phyloP scores from a whole-genome alignment of 495 filamentous ascomycete genomes.

The Immersiella caudata region DNA sequence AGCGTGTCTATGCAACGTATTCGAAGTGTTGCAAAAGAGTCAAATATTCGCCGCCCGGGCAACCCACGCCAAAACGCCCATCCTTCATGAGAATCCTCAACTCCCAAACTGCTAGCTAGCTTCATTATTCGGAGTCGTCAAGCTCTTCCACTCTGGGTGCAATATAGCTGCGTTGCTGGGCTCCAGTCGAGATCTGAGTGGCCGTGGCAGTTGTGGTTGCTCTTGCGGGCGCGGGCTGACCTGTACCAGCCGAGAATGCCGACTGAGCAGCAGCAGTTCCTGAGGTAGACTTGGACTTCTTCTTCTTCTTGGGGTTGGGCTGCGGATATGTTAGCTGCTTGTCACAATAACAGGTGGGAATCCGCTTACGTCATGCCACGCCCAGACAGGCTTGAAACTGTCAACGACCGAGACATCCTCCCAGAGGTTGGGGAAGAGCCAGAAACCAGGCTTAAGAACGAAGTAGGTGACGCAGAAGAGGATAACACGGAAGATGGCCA shows the following conservation, averaged over 20 bases:
- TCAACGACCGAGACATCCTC: conserved; percentile 99
- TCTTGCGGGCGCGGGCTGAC: conserved; percentile 58
- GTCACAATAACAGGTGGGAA: background rate
- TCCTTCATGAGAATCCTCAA: conserved; percentile 1
- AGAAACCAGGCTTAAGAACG: conserved; percentile 79
- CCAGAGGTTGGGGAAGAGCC: conserved; percentile 98
- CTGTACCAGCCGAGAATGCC: conserved; percentile 49
- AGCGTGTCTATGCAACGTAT: background rate
- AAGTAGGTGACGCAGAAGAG: conserved; percentile 95
- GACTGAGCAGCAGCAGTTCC: conserved; percentile 46
- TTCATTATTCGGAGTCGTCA: conserved; percentile 56
- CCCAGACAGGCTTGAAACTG: conserved; percentile 95
- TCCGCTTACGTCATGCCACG: conserved; percentile 88
- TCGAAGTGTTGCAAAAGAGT: background rate
- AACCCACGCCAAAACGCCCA: conserved; percentile 14
- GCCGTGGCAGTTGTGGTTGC: conserved; percentile 62
- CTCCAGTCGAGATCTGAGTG: conserved; percentile 50
- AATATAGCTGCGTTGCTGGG: conserved; percentile 50
- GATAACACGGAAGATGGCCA: conserved; percentile 95
- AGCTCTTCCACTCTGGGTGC: conserved; percentile 68
- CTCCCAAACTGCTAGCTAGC: background rate
- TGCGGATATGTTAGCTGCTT: conserved; percentile 13
- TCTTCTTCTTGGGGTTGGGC: conserved; percentile 59
- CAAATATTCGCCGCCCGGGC: background rate
- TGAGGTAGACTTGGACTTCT: conserved; percentile 57